phyloP scores from a whole-genome alignment of 208 protist species.

The Acanthamoeba healyi region DNA sequence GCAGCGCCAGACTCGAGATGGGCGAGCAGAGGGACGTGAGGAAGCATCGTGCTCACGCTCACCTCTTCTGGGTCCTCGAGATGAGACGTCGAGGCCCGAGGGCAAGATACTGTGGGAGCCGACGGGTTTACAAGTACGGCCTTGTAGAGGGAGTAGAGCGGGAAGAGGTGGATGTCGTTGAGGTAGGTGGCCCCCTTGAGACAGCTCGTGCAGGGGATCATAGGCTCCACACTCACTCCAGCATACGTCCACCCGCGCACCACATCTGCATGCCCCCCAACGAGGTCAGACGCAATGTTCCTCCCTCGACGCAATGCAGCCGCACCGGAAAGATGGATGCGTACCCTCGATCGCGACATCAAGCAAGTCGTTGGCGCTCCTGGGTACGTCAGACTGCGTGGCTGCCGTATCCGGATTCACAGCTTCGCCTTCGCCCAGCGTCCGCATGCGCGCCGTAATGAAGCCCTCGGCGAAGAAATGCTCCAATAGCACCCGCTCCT shows the following conservation, averaged over 20 bases:
- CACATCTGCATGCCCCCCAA: background rate
- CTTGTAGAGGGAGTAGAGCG: background rate
- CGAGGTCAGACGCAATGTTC: too few relatives aligned
- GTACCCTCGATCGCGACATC: background rate
- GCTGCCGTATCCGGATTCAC: background rate
- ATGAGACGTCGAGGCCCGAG: background rate
- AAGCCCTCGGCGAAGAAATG: conserved; percentile 1
- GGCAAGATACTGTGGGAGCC: background rate
- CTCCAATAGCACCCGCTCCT: background rate
- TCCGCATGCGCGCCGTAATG: background rate
- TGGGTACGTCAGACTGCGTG: background rate
- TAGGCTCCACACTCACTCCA: background rate
- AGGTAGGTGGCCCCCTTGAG: background rate
- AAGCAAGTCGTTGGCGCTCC: background rate
- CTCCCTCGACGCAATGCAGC: too few relatives aligned
- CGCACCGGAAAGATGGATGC: background rate
- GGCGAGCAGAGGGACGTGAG: background rate
- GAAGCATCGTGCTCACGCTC: background rate
- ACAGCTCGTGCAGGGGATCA: background rate
- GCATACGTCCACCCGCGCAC: background rate
- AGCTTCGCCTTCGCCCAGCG: background rate
- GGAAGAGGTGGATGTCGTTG: conserved; percentile 12
- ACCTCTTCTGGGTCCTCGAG: background rate
- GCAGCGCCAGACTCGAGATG: background rate
- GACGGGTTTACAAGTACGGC: background rate